phyloP scores from a whole-genome alignment of 2,329 filamentous ascomycete genomes.

The Biscogniauxia sp. region DNA sequence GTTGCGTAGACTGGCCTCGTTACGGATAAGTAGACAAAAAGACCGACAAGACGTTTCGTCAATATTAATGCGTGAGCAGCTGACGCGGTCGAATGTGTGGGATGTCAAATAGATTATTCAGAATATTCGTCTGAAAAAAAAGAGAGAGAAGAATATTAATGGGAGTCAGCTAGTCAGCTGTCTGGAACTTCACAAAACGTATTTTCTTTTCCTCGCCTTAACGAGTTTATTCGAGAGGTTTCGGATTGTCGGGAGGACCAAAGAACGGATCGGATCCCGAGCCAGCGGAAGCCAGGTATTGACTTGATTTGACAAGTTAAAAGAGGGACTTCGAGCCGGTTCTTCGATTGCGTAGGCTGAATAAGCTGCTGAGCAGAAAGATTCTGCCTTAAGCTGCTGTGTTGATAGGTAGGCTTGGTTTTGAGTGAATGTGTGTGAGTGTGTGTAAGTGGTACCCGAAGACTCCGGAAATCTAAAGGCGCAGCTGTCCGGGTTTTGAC shows the following conservation, averaged over 20 bases:
- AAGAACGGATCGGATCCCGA: constrained; percentile 25
- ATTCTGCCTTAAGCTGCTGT: constrained; percentile 1
- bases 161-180: constrained; percentile 19
- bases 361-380: constrained; percentile 2
- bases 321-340: constrained; percentile 11
- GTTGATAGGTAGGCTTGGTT: background rate
- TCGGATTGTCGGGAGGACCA: constrained; percentile 11
- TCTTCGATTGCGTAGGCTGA: constrained; percentile 17
- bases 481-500: background rate
- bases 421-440: too few species aligned
- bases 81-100: constrained; percentile 25
- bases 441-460: constrained; percentile 16
- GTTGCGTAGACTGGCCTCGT: constrained; percentile 7
- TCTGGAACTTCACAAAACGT: constrained; percentile 4
- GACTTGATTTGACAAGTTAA: constrained; percentile 14
- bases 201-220: too few species aligned
- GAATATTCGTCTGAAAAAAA: constrained; percentile 7
- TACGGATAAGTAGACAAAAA: constrained; percentile 10
- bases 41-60: constrained; percentile 8
- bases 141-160: background rate
- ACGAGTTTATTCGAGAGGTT: constrained; percentile 1
- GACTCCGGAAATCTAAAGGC: constrained; percentile 10
- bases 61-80: constrained; percentile 23
- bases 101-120: constrained; percentile 16
- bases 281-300: constrained; percentile 28